Evolutionary conservation across 164 flowering plant genomes (phyloP).

Genomic region (Vitis rupestris): DNA sequence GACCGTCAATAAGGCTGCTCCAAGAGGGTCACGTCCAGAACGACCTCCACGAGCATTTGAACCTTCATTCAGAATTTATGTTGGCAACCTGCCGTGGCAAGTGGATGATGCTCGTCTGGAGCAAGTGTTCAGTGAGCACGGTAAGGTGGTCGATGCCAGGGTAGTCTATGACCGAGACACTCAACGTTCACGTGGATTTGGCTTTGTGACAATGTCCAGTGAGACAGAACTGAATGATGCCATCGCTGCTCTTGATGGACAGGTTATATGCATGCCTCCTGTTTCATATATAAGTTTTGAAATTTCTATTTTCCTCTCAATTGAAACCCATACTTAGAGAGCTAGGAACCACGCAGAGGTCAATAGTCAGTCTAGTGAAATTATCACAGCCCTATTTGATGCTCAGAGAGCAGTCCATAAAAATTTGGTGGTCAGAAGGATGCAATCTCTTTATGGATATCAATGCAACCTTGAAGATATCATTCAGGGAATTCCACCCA

Average conservation of each 20-base stretch:
- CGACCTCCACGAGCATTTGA: slow-evolving; percentile 17
- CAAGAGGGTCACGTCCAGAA: slow-evolving; percentile 67
- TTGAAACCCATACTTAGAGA: not conserved
- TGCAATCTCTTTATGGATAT: not conserved
- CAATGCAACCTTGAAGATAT: not conserved
- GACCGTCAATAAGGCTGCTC: slow-evolving; percentile 81
- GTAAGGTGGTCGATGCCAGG: slow-evolving; percentile 56
- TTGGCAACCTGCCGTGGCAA: slow-evolving; percentile 69
- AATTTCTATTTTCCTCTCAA: not conserved
- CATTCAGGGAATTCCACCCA: not conserved
- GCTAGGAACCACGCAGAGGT: not conserved
- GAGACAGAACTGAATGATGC: slow-evolving; percentile 36
- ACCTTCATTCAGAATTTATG: slow-evolving; percentile 50
- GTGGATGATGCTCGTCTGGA: slow-evolving; percentile 58
- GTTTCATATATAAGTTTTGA: not conserved
- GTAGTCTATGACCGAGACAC: slow-evolving; percentile 61
- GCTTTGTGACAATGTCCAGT: slow-evolving; percentile 46
- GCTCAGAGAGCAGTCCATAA: not conserved
- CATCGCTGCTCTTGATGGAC: slow-evolving; percentile 44
- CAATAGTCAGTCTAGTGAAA: not conserved
- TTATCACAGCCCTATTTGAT: not conserved
- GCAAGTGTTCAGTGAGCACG: slow-evolving; percentile 64
- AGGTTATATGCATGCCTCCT: slow-evolving; percentile 18
- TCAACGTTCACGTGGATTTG: slow-evolving; percentile 72
- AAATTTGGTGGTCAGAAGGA: not conserved